Evolutionary conservation across 306 rosid genomes (phyloP).

Genomic region (Trifolium subterraneum): DNA sequence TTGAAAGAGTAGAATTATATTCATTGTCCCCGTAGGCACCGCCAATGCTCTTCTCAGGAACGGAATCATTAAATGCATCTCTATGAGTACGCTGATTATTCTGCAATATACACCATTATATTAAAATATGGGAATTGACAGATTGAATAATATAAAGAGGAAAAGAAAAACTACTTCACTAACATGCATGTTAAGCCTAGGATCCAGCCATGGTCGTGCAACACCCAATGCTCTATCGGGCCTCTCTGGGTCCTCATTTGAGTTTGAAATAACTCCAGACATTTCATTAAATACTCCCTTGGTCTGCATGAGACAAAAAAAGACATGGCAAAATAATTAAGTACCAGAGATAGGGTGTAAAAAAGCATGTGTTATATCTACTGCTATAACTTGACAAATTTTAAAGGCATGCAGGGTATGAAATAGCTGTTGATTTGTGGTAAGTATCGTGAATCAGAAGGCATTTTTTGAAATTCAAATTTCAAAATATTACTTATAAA

Average conservation of each 20-base stretch:
- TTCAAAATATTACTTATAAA: conserved; percentile 18
- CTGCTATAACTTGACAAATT: conserved; percentile 22
- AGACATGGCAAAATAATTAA: conserved; percentile 34
- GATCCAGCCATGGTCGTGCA: conserved; percentile 72
- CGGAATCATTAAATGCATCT: conserved; percentile 59
- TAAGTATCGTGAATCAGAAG: not conserved
- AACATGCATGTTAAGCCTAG: conserved; percentile 63
- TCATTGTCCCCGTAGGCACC: conserved; percentile 65
- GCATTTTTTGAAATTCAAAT: conserved; percentile 6
- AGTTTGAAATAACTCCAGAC: conserved; percentile 53
- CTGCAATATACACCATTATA: conserved; percentile 55
- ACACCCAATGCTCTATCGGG: conserved; percentile 56
- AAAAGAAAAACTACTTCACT: conserved; percentile 41
- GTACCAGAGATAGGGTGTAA: conserved; percentile 8
- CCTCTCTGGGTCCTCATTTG: conserved; percentile 61
- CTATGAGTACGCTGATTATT: conserved; percentile 63
- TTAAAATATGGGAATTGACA: conserved; percentile 33
- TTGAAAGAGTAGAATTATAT: conserved; percentile 64
- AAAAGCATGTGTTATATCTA: not conserved
- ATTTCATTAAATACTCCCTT: conserved; percentile 68
- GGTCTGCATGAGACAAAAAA: conserved; percentile 55
- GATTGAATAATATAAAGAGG: conserved; percentile 1
- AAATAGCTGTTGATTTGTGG: not conserved
- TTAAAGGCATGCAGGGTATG: conserved; percentile 3
- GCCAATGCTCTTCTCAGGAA: conserved; percentile 66